phyloP scores from a whole-genome alignment of 2,329 filamentous ascomycete species.

The Thielaviopsis ethacetica region DNA sequence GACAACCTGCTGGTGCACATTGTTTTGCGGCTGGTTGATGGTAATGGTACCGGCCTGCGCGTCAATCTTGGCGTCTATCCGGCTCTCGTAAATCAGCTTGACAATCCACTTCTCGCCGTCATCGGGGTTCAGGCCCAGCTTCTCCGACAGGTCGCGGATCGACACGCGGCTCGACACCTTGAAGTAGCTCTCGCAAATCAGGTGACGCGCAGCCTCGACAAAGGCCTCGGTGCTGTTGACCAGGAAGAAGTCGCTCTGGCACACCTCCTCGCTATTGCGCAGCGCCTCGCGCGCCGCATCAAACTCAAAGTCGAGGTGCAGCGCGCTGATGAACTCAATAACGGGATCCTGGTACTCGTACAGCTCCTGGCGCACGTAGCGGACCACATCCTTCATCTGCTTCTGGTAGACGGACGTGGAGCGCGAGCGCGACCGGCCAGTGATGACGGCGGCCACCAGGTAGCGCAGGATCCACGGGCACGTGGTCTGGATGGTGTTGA shows the following conservation, averaged over 20 bases:
- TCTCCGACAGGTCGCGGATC: constrained; percentile 86
- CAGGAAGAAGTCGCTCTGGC: constrained; percentile 92
- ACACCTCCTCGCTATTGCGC: constrained; percentile 71
- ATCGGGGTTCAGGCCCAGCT: constrained; percentile 79
- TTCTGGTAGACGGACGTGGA: constrained; percentile 87
- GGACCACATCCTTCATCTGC: constrained; percentile 92
- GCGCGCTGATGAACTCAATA: constrained; percentile 87
- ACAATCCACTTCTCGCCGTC: constrained; percentile 99
- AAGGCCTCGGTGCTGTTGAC: constrained; percentile 70
- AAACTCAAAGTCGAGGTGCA: constrained; percentile 78
- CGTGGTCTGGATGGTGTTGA: constrained; percentile 98
- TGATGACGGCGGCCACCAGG: constrained; percentile 85
- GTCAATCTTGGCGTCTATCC: constrained; percentile 97
- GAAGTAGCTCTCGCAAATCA: constrained; percentile 98
- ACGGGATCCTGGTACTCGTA: constrained; percentile 97
- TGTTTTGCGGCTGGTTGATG: constrained; percentile 98
- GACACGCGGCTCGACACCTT: constrained; percentile 99
- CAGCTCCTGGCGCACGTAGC: constrained; percentile 88
- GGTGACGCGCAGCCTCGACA: constrained; percentile 82
- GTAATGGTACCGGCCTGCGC: constrained; percentile 97
- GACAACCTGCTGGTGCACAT: constrained; percentile 98
- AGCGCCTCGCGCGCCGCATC: constrained; percentile 89
- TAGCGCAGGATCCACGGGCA: constrained; percentile 96
- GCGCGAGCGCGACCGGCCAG: constrained; percentile 64
- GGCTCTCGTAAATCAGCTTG: constrained; percentile 93